Evolutionary conservation across 1,139 yeast species (phyloP), one percentile per base, ranked within the genome.

Genomic region (Kodamaea arcana): DNA sequence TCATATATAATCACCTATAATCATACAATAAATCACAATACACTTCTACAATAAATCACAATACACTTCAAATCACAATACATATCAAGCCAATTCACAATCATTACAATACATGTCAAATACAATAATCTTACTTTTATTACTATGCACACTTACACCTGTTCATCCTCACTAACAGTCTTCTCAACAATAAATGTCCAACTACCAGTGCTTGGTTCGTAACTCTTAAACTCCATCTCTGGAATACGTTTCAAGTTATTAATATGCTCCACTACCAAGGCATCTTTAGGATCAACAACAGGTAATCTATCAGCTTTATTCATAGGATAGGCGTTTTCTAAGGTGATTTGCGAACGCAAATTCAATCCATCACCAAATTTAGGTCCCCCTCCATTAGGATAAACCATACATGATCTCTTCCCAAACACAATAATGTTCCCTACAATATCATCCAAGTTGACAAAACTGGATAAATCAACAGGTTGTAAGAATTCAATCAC

Each of bases 281-380:
- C 84, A 53, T 81, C 90, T 40, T 78, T 75, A 10, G 90, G 84
- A 56, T 90, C 96, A 42, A 78, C 78, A 34, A 90, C 77, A 2
- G 88, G 84, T 49, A 80, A 68, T 46, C 82, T 76, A 23, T 85
- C 83, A 40, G 81, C 83, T 51, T 78, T 82, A 36, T 85, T 72
- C 16, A 75, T 60, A 14, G 97, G 95, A 61, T 75, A 90, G 52
- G 95, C 83, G 12, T 82, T 80, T 45, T 83, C 83, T 35, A 90
- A 62, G 1, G 92, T 76, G 36, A 90, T 78, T 39, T 72, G 71
- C 4, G 87, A 85, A 2, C 83, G 80, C 26, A 84, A 72, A 52
- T 92, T 90, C 41, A 92, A 71, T 0, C 95, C 97, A 51, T 84
- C 85, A 10, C 97, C 97, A 24, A 55, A 50, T 35, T 68, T 61